These are phyloP conservation scores for Mytilinidion resinicola DNA, from an alignment of 495 filamentous ascomycete species.

Conservation along the genomic window DNA sequence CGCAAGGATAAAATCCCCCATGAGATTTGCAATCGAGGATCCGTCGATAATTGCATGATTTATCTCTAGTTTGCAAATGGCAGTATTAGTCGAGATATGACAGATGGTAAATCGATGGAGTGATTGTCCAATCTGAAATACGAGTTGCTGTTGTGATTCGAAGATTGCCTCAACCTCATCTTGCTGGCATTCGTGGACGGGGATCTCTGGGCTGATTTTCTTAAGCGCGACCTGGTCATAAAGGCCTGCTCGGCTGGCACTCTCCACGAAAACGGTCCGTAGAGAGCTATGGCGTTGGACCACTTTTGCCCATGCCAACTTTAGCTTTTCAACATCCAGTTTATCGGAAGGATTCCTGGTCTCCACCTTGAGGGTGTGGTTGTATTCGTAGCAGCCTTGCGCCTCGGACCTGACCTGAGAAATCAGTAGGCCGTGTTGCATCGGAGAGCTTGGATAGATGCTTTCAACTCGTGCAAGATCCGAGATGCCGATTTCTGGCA, in stretches of 20 bases:
- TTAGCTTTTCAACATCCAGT: conserved; percentile 9
- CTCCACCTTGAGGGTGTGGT: conserved; percentile 16
- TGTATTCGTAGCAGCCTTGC: conserved; percentile 17
- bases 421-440: conserved; percentile 18
- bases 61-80: conserved; percentile 17
- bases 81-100: conserved; percentile 3
- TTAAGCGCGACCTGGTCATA: conserved; percentile 16
- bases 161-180: conserved; percentile 7
- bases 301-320: conserved; percentile 10
- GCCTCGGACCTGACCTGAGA: conserved; percentile 8
- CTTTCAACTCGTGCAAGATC: conserved; percentile 7
- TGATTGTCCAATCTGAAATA: conserved; percentile 5
- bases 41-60: conserved; percentile 19
- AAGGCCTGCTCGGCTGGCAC: conserved; percentile 13
- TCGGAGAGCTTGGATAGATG: conserved; percentile 16
- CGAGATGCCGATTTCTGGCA: conserved; percentile 15
- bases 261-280: conserved; percentile 20
- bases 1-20: conserved; percentile 31
- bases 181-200: conserved; percentile 8
- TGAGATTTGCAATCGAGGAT: conserved; percentile 26
- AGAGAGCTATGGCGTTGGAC: conserved; percentile 19
- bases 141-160: conserved; percentile 2
- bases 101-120: conserved; percentile 17
- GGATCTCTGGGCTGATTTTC: conserved; percentile 7
- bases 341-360: conserved; percentile 9